A percentile compares a stretch with the other conserved stretches of the same genome.
Evolutionary conservation across 805 yeast genomes (phyloP).

Genomic region (Yarrowia deformans): DNA sequence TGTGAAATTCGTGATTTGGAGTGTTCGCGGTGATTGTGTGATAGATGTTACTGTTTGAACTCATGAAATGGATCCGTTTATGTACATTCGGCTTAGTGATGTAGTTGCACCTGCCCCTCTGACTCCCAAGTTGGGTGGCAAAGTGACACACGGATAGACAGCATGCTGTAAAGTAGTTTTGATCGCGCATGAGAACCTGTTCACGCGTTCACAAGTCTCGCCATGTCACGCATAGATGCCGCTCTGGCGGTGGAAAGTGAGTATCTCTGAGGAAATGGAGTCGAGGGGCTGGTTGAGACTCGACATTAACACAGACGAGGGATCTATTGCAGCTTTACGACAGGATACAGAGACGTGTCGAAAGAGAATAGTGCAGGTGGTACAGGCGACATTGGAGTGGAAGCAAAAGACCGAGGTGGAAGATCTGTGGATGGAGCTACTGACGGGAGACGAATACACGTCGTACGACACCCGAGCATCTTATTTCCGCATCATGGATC

Average conservation of each 20-base stretch:
- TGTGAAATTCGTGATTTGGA: neutral
- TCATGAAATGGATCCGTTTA: too few species aligned
- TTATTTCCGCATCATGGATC: slow-evolving; percentile 5
- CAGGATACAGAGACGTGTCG: slow-evolving; percentile 10
- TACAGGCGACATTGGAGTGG: slow-evolving; percentile 22
- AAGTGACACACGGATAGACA: neutral
- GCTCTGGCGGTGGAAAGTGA: slow-evolving; percentile 32
- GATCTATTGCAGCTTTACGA: slow-evolving; percentile 12
- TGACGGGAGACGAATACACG: slow-evolving; percentile 14
- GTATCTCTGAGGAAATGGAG: neutral
- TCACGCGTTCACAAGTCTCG: slow-evolving; percentile 22
- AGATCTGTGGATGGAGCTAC: slow-evolving; percentile 32
- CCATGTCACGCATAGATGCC: slow-evolving; percentile 38
- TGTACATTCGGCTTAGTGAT: too few species aligned
- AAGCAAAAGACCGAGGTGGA: slow-evolving; percentile 6
- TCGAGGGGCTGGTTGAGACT: neutral
- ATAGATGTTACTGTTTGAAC: too few species aligned
- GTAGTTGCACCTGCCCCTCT: neutral
- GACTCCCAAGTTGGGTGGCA: neutral
- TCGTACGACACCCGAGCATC: slow-evolving; percentile 1
- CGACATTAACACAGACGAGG: slow-evolving; percentile 27
- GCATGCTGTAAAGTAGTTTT: slow-evolving; percentile 10
- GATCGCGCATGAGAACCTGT: slow-evolving; percentile 30
- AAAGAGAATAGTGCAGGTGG: slow-evolving; percentile 10
- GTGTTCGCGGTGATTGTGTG: neutral